These are phyloP conservation scores for Rhinocladiella mackenziei DNA, from an alignment of 2,329 filamentous ascomycete species.

Conservation along the genomic window DNA sequence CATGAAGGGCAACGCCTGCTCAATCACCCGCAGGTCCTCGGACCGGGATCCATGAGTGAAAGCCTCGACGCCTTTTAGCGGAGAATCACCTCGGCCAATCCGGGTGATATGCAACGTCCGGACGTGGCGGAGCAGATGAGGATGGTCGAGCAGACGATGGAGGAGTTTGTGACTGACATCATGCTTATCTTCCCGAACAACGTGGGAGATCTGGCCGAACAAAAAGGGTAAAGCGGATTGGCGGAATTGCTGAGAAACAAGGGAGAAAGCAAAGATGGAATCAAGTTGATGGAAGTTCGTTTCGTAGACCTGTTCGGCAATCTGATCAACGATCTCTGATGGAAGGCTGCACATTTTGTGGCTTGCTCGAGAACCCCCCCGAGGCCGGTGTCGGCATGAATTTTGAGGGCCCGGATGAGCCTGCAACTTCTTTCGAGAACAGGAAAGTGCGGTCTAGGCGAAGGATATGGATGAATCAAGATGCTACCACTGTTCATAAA, in stretches of 20 bases:
- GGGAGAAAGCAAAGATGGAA: constrained; percentile 14
- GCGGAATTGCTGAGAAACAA: constrained; percentile 17
- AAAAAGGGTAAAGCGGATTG: constrained; percentile 19
- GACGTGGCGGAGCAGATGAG: constrained; percentile 17
- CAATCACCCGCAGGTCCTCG: constrained; percentile 9
- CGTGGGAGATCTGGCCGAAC: constrained; percentile 18
- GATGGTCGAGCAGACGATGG: constrained; percentile 8
- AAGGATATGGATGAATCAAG: too few species aligned
- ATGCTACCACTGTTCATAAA: too few species aligned
- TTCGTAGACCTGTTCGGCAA: constrained; percentile 19
- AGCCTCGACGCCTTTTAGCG: not conserved
- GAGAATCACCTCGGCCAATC: constrained; percentile 1
- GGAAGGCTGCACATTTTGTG: constrained; percentile 15
- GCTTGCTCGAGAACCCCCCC: constrained; percentile 15
- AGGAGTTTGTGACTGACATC: too few species aligned
- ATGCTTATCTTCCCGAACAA: constrained; percentile 16
- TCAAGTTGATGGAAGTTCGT: constrained; percentile 16
- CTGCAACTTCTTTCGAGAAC: too few species aligned
- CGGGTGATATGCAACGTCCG: constrained; percentile 15
- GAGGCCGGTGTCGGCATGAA: constrained; percentile 14
- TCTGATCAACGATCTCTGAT: constrained; percentile 18
- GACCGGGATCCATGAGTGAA: not conserved
- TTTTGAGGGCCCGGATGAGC: constrained; percentile 23
- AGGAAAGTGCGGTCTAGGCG: too few species aligned
- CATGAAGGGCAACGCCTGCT: constrained; percentile 17